Percentiles rank a stretch among this genome's conserved stretches.
Conservation (phyloP, 345 rosid genomes). For the Melastoma malabathricum region DNA sequence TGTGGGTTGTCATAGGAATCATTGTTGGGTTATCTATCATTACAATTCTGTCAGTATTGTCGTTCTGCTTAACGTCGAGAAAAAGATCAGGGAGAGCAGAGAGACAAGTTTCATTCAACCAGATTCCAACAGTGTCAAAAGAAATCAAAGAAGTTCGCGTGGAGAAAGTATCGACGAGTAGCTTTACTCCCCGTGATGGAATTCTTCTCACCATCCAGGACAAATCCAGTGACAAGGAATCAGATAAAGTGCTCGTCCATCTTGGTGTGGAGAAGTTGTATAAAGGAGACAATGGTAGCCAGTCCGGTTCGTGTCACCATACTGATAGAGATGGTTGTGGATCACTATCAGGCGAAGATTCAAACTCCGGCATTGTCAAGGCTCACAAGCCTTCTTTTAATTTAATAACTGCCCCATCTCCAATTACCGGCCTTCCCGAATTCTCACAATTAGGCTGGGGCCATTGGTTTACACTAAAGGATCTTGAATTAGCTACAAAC, state of each 20-base stretch:
- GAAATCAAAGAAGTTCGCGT: conserved; percentile 89
- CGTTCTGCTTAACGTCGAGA: conserved; percentile 53
- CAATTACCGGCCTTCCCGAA: conserved; percentile 55
- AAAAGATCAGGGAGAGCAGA: conserved; percentile 53
- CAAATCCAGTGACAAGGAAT: conserved; percentile 48
- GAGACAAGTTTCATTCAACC: conserved; percentile 39
- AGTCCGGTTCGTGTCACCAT: conserved; percentile 47
- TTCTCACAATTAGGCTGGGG: conserved; percentile 84
- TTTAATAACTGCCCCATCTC: conserved; percentile 61
- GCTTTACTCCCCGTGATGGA: conserved; percentile 59
- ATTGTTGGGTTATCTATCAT: conserved; percentile 58
- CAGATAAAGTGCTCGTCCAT: conserved; percentile 74
- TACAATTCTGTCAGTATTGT: conserved; percentile 53
- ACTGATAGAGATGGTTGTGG: conserved; percentile 45
- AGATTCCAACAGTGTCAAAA: conserved; percentile 70
- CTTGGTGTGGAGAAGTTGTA: conserved; percentile 51
- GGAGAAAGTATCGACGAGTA: conserved; percentile 53
- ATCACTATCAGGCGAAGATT: conserved; percentile 71
- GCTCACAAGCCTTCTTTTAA: conserved; percentile 44
- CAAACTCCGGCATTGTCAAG: conserved; percentile 29
- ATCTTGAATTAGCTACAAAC: conserved; percentile 66
- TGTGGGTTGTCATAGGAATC: conserved; percentile 81
- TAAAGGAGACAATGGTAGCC: conserved; percentile 45
- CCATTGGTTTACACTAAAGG: conserved; percentile 78
- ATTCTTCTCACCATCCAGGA: conserved; percentile 64